Conservation (phyloP, 441 rosid species). For the Gossypium schwendimanii region DNA sequence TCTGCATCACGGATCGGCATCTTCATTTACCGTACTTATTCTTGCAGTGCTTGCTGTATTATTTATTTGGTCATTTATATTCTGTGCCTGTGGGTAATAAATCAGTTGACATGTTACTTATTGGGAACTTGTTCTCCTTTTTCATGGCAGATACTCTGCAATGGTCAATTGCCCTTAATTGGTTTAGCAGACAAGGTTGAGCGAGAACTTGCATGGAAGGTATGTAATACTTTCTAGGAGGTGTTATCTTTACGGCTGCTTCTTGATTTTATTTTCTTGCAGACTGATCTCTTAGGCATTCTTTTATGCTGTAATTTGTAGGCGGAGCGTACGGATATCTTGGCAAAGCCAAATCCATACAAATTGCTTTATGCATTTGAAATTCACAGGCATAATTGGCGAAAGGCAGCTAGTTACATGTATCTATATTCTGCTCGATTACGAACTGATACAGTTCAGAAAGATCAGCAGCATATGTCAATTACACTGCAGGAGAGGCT, state of each 20-base stretch:
- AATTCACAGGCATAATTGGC: constrained; percentile 90
- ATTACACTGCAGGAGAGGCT: constrained; percentile 74
- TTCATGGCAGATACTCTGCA: constrained; percentile 60
- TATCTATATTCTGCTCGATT: constrained; percentile 72
- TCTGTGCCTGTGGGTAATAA: not conserved
- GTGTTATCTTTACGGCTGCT: constrained; percentile 16
- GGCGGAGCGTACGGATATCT: constrained; percentile 81
- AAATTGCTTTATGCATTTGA: constrained; percentile 94
- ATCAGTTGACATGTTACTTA: constrained; percentile 1
- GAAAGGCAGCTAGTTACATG: constrained; percentile 82
- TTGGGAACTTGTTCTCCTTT: constrained; percentile 6
- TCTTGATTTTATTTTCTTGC: constrained; percentile 10
- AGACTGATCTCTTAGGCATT: constrained; percentile 12
- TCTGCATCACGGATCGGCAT: not conserved
- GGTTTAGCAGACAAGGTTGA: constrained; percentile 90
- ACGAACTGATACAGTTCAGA: constrained; percentile 51
- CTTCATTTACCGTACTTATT: not conserved
- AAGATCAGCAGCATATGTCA: constrained; percentile 53
- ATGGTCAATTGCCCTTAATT: constrained; percentile 81
- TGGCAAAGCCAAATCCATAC: constrained; percentile 74
- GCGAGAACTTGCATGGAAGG: constrained; percentile 97
- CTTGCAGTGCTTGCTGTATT: not conserved
- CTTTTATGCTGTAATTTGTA: constrained; percentile 31
- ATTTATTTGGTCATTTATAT: not conserved
- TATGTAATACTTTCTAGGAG: constrained; percentile 23